These are phyloP conservation scores for Acanthamoeba triangularis DNA, from an alignment of 208 protist genomes.

Conservation along the genomic window DNA sequence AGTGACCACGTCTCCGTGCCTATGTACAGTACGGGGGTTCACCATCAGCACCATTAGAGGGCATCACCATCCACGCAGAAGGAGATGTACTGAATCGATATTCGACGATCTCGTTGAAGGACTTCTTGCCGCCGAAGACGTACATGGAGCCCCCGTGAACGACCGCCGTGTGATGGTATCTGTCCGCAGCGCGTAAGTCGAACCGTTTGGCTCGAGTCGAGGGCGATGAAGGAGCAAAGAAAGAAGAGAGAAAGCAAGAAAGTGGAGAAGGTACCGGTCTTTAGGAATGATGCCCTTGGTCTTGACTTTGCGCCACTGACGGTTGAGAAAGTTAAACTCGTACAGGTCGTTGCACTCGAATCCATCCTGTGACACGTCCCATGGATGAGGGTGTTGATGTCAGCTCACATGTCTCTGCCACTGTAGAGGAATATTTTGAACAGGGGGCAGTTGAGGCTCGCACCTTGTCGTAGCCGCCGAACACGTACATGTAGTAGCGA, in stretches of 20 bases:
- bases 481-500: conserved; percentile 59
- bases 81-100: conserved; percentile 48
- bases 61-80: neutral
- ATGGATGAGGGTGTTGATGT: neutral
- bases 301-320: conserved; percentile 46
- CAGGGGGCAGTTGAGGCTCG: neutral
- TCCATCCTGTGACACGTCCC: neutral
- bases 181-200: neutral
- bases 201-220: neutral
- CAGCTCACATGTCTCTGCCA: neutral
- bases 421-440: neutral
- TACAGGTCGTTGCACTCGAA: conserved; percentile 76
- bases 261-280: neutral
- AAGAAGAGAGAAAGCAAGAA: neutral
- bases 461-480: conserved; percentile 70
- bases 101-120: conserved; percentile 71
- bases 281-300: conserved; percentile 68
- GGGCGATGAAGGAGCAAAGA: neutral
- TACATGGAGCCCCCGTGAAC: conserved; percentile 67
- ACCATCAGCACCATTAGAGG: neutral
- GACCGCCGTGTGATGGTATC: conserved; percentile 61
- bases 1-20: conserved; percentile 73
- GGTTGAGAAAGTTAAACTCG: conserved; percentile 58
- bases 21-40: neutral
- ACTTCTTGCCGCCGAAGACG: conserved; percentile 68